Conservation (phyloP, 2,329 filamentous ascomycete genomes). For the Aspergillus melleus region DNA sequence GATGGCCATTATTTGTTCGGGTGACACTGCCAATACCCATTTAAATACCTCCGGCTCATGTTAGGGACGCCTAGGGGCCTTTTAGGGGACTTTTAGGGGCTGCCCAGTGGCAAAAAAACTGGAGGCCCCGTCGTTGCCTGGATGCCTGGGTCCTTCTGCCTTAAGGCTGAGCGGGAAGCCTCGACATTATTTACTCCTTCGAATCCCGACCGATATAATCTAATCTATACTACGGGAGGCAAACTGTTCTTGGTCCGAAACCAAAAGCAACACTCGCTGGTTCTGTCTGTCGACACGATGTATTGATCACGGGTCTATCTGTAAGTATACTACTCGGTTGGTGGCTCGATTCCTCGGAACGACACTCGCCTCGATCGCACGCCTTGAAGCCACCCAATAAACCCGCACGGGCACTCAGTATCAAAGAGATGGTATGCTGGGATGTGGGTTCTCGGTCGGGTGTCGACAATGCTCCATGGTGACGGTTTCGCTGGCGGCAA, state of each 20-base stretch:
- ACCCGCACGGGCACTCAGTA: no score
- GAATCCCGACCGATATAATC: no score
- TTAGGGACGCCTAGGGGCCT: constrained; percentile 1
- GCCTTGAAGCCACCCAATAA: no score
- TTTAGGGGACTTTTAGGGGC: constrained; percentile 1
- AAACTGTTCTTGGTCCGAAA: no score
- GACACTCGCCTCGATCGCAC: background rate
- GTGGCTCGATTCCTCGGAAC: background rate
- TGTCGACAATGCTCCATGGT: background rate
- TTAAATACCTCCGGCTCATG: background rate
- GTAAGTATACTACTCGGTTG: background rate
- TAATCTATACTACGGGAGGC: no score
- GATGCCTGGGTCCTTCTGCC: background rate
- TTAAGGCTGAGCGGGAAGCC: background rate
- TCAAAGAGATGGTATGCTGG: background rate
- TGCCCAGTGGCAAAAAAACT: background rate
- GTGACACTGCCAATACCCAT: background rate
- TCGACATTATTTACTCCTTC: no score
- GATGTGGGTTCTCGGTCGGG: background rate
- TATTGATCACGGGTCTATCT: background rate
- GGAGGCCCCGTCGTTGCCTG: background rate
- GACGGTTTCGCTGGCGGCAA: background rate
- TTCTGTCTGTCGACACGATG: background rate
- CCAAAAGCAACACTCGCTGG: no score
- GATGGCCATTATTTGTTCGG: background rate